A percentile compares a stretch with the other conserved stretches of the same genome.
Evolutionary conservation across 1,284 basidiomycete genomes (phyloP).

Genomic region (Phellopilus nigrolimitatus): DNA sequence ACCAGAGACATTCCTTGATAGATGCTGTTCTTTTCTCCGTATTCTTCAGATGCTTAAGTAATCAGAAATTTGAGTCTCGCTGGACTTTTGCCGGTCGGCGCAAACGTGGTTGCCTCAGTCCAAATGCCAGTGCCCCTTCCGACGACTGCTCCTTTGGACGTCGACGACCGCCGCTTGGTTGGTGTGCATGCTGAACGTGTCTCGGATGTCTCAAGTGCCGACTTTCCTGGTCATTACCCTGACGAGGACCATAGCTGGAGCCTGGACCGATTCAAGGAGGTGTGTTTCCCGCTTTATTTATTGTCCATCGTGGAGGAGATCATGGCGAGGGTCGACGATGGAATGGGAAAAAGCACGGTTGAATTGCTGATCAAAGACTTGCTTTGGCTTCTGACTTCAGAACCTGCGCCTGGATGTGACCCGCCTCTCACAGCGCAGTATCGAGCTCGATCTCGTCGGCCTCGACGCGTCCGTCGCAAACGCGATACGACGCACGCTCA

Average conservation of each 20-base stretch:
- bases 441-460: constrained; percentile 95
- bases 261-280: constrained; percentile 70
- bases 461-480: constrained; percentile 97
- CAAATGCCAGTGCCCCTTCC: constrained; percentile 5
- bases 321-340: too few relatives aligned
- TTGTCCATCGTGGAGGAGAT: constrained; percentile 4
- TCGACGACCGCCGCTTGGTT: constrained; percentile 44
- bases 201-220: constrained; percentile 76
- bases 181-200: constrained; percentile 68
- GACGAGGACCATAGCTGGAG: constrained; percentile 84
- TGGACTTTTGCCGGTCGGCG: too few relatives aligned
- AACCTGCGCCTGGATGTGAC: constrained; percentile 71
- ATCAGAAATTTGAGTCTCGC: not conserved
- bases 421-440: constrained; percentile 72
- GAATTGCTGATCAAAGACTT: too few relatives aligned
- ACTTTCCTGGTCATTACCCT: constrained; percentile 85
- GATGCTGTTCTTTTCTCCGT: not conserved
- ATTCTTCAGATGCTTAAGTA: not conserved
- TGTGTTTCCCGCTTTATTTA: constrained; percentile 37
- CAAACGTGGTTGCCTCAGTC: too few relatives aligned
- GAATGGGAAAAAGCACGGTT: too few relatives aligned
- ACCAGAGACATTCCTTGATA: constrained; percentile 14
- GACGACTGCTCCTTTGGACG: constrained; percentile 4
- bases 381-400: constrained; percentile 36
- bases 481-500: constrained; percentile 86